phyloP scores from a whole-genome alignment of 495 filamentous ascomycete species.

The Xylaria scruposa region DNA sequence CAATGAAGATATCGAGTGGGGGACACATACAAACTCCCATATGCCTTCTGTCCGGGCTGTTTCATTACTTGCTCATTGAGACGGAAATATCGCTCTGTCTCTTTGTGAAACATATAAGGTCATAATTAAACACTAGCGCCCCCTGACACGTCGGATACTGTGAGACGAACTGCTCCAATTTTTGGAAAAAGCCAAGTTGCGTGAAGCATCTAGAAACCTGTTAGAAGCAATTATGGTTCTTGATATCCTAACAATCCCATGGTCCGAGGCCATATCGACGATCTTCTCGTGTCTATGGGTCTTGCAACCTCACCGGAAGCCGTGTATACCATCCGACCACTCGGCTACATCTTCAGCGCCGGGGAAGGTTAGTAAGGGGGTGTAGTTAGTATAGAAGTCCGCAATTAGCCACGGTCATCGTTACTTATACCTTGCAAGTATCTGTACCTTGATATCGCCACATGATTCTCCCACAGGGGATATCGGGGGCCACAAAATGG shows the following conservation, averaged over 20 bases:
- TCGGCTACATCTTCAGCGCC: not conserved
- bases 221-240: not conserved
- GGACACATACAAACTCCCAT: not conserved
- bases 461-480: not conserved
- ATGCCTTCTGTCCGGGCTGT: not conserved
- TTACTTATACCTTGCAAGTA: constrained; percentile 13
- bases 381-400: constrained; percentile 7
- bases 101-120: constrained; percentile 1
- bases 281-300: constrained; percentile 19
- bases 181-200: constrained; percentile 2
- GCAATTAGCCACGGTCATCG: not conserved
- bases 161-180: constrained; percentile 1
- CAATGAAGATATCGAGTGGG: not conserved
- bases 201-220: constrained; percentile 1
- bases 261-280: not conserved
- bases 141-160: not conserved
- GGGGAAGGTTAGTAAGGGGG: constrained; percentile 9
- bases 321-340: constrained; percentile 3
- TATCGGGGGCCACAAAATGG: not conserved
- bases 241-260: not conserved
- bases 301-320: not conserved
- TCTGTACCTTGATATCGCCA: constrained; percentile 1
- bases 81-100: not conserved
- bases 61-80: not conserved
- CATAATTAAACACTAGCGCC: not conserved